Evolutionary conservation across 2,329 filamentous ascomycete species (phyloP), one percentile per base, ranked within the genome.

Genomic region (Gliomastix tumulicola): DNA sequence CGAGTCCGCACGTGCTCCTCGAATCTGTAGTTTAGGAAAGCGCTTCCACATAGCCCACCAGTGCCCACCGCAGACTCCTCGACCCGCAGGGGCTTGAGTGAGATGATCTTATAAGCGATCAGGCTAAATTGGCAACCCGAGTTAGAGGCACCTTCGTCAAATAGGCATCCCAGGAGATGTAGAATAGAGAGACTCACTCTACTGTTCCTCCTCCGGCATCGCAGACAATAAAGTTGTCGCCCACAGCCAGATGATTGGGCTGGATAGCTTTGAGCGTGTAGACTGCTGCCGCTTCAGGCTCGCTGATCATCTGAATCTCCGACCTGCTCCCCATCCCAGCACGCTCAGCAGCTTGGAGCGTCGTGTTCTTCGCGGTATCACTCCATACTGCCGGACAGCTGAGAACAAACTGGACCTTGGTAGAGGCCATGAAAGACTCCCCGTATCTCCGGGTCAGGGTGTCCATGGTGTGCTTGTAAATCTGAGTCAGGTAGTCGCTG

Each of bases 361-460:
- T 90, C 6, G 84, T 84, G 55, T 88, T 85, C 63, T 89, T 90
- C n/a, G 85, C 86, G 0, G 82, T 76, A 54, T 92, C 86, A 18
- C 79, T 86, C 86, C 86, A 92, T 7, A 90, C 84, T 7, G 86
- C 86, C 7, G 86, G 86, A 35, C 84, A 86, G 1, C 85, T 90
- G 38, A 92, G 67, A 34, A 90, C 83, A 48, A 86, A 89, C 43
- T 89, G 79, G 27, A 88, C 79, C 48, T 79, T 79, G 6, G 84
- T 88, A 7, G 75, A 77, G 7, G 74, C 73, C 78, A 89, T 86
- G 50, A 90, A 89, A 0, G 78, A 79, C 59, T 84, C 81, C 48
- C 85, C 85, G 51, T 88, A 89, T 32, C 84, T 68, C 41, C 80
- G 68, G 2, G 76, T 83, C 44, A 90, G 66, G 0, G 80, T 87